Evolutionary conservation across 2,329 filamentous ascomycete genomes (phyloP), one percentile per base, ranked within the genome.

Genomic region (Fusarium sp.): DNA sequence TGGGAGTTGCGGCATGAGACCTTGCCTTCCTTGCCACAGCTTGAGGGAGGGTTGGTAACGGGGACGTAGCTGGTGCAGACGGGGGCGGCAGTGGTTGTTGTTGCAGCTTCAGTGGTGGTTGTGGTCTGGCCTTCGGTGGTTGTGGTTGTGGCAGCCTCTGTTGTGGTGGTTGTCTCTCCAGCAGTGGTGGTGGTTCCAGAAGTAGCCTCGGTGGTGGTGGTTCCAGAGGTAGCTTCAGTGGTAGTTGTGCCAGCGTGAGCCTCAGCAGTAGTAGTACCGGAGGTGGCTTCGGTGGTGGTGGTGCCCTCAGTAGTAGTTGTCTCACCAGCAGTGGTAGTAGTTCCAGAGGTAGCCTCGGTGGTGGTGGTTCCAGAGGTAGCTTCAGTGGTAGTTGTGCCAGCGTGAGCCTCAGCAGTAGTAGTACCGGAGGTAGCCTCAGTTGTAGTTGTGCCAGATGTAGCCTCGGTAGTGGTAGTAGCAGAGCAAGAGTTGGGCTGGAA

Each of bases 61-160:
- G 51, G 39, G 2, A 58, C 27, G 45, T 58, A 63, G 39, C 36
- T 46, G 10, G 58, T 63, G 60, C 60, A 63, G 35, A 63, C 39
- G 10, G 60, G 50, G 6, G 60, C 58, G 7, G 31, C 31, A 14
- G 31, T 14, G 8, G 29, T 31, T 14, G 31, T 21, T 15, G 31
- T 31, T 10, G 29, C 11, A 31, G 29, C 29, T 31, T 31, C 36
- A 1, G 52, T 27, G 35, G 52, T 56, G 18, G 52, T 55, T 18
- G 51, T 55, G 25, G 52, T 20, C 11, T 31, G 7, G 17, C 50
- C 57, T 13, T 60, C 58, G 2, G 45, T 61, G 6, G 58, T 58
- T 9, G n/a, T 47, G 1, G 43, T 53, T 5, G 50, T 45, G 29
- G 21, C n/a, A 36, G 40, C 50, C 11, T 47, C 50, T 1, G 40